Conservation (phyloP, 768 basidiomycete genomes). For the Fomitopsis pulvina region DNA sequence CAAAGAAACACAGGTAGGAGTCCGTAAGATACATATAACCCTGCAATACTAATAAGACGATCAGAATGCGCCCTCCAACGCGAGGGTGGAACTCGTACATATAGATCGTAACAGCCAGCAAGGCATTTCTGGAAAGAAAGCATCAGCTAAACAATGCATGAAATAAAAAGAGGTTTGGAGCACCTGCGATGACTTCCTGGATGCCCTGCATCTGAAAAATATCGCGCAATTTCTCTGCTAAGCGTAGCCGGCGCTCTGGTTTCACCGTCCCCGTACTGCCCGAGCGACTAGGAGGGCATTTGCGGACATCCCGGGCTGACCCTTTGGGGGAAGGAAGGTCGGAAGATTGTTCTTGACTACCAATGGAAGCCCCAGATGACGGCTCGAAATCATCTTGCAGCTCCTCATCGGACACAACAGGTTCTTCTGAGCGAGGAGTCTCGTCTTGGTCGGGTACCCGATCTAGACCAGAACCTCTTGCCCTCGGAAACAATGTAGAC, state of each 20-base stretch:
- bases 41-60: conserved; percentile 63
- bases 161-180: too few relatives aligned
- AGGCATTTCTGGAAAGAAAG: conserved; percentile 62
- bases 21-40: conserved; percentile 97
- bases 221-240: conserved; percentile 86
- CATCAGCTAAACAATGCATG: neutral
- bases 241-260: conserved; percentile 54
- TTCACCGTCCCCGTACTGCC: conserved; percentile 73
- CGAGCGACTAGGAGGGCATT: conserved; percentile 7
- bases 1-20: conserved; percentile 93
- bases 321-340: conserved; percentile 12
- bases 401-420: conserved; percentile 43
- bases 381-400: conserved; percentile 55
- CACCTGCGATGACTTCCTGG: conserved; percentile 82
- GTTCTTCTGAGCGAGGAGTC: conserved; percentile 28
- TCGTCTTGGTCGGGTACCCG: conserved; percentile 25
- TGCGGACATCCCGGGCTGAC: conserved; percentile 3
- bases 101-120: conserved; percentile 91
- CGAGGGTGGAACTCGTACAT: conserved; percentile 46
- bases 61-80: conserved; percentile 2
- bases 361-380: conserved; percentile 12
- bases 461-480: conserved; percentile 16
- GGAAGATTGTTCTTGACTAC: conserved; percentile 5
- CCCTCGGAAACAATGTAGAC: conserved; percentile 12
- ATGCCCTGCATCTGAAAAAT: conserved; percentile 80